Base-by-base conservation (phyloP, 78 protist genomes). In the Dictyostelium brefeldianum region DNA sequence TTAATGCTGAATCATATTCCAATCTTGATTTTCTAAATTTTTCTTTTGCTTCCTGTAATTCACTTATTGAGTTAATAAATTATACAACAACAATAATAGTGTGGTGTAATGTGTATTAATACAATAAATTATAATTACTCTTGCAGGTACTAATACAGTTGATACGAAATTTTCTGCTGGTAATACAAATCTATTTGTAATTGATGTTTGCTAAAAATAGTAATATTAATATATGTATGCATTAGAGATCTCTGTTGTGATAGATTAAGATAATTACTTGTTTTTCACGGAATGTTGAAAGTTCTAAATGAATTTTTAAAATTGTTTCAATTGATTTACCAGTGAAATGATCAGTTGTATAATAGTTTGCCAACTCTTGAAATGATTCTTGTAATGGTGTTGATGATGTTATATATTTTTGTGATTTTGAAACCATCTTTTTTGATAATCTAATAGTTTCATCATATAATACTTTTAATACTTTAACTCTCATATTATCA, bases 401-500 rank as follows among this genome's bases (percentile, higher is more conserved):
- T 2, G 73, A 36, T 36, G 69, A 54, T 48, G 64, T 20, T 54
- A 57, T 77, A 48, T 57, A 77, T 41, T 41, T 25, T 25, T 75
- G 74, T 17, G 81, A 20, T 56, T 77, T 74, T 6, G 27, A 46
- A 27, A 56, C 53, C 41, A 64, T 50, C 18, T 85, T 85, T 47
- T 85, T 85, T 47, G 92, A 85, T 3, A 48, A 25, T 59, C 92
- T 53, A 11, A 85, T 74, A 0, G 92, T 85, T 25, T 85, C 92
- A 3, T 85, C 92, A 54, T 85, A 85, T 36, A 85, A 74, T 48
- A 78, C 29, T n/a, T 85, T 85, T 22, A 85, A 54, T 27, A 80
- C 83, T 41, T 85, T 85, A 20, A 46, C 82, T 48, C 77, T 85
- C n/a, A 77, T 64, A 50, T 85, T 85, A 56, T 85, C 71, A 46